Evolutionary conservation across 352 stramenopile species (phyloP), one percentile per base, ranked within the genome.

Genomic region (Globisporangium radiosum): DNA sequence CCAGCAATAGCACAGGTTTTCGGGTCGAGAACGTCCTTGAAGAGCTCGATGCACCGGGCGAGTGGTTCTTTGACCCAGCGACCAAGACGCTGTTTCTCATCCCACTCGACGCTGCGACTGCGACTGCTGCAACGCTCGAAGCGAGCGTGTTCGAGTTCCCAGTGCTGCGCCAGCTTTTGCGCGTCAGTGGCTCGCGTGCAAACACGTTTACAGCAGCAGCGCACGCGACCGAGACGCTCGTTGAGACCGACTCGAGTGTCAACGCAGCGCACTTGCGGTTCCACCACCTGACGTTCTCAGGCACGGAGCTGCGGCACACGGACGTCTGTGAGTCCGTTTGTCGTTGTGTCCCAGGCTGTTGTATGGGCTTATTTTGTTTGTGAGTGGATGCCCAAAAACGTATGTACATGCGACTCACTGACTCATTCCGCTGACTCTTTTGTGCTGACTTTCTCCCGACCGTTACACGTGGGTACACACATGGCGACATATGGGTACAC

Each of bases 1-100:
- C 33, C 9, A 47, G 36, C 53, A 42, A 33, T 49, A 43, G 64
- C n/a, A 56, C 47, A 17, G 62, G 52, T 1, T 80, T 89, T 56
- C 82, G 80, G 11, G 68, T 88, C 14, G 82, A 89, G 51, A 92
- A 92, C 52, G 54, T 87, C 3, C 50, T 85, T 0, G 60, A 84
- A 54, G 82, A 89, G 60, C 60, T 90, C 8, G 72, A 90, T 67
- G 69, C 70, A 6, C 76, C 76, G 0, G 76, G 76, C 17, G 79
- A 88, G 54, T 88, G 78, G 79, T 92, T 76, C 50, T 92, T 87
- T 44, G 75, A 92, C 36, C 52, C 66, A 1, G 42, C 66, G 1
- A 85, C 65, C 37, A 72, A 73, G 14, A 50, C 38, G 8, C 53
- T 92, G 36, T 89, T 83, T 52, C 13, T 92, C 54, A 87, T 90